A percentile compares a stretch with the other conserved stretches of the same genome.
Conservation (phyloP, 2,329 filamentous ascomycete species). For the Lasiodiplodia citricola region DNA sequence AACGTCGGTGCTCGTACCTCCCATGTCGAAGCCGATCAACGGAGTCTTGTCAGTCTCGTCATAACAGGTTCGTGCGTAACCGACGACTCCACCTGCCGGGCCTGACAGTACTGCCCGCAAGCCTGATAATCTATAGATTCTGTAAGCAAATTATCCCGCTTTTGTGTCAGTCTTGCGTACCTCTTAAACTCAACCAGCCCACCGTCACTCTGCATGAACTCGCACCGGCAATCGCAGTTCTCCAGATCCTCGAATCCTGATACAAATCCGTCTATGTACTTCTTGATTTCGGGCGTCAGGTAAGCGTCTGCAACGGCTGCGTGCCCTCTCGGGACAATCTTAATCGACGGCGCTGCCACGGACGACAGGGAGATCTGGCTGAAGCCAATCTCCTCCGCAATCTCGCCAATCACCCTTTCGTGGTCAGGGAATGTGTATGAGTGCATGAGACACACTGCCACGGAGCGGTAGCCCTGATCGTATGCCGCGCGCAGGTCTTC, state of each 20-base stretch:
- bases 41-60: constrained; percentile 33
- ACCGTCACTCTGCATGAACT: constrained; percentile 45
- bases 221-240: constrained; percentile 36
- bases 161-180: neutral
- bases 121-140: constrained; percentile 36
- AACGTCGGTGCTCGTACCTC: constrained; percentile 41
- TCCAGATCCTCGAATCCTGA: constrained; percentile 37
- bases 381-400: constrained; percentile 40
- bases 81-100: constrained; percentile 44
- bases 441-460: constrained; percentile 44
- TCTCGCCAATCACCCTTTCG: constrained; percentile 34
- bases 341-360: constrained; percentile 32
- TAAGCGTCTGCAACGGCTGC: constrained; percentile 27
- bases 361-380: constrained; percentile 37
- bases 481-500: constrained; percentile 35
- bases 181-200: constrained; percentile 33
- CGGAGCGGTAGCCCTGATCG: constrained; percentile 40
- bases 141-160: neutral
- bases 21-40: constrained; percentile 40
- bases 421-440: constrained; percentile 42
- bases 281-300: constrained; percentile 35
- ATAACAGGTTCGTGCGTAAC: constrained; percentile 39
- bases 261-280: constrained; percentile 35
- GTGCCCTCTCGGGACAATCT: constrained; percentile 13
- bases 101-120: constrained; percentile 39